A percentile compares a stretch with the other conserved stretches of the same genome.
Evolutionary conservation across 2,329 filamentous ascomycete genomes (phyloP).

Genomic region (Aspergillus sp.): DNA sequence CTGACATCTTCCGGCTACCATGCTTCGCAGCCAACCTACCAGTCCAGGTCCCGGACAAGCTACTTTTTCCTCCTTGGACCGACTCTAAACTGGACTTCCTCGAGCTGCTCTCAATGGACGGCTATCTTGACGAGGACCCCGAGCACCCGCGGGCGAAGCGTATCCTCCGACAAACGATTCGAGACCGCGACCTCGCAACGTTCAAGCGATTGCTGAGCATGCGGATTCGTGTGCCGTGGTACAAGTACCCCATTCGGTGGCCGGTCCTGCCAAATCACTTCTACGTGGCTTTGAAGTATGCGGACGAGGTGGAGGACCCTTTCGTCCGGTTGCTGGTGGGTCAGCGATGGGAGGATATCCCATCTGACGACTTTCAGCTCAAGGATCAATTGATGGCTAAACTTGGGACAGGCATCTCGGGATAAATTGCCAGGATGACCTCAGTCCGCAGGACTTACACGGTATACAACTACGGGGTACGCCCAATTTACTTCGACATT

Average conservation of each 20-base stretch:
- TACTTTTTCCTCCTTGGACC: constrained; percentile 43
- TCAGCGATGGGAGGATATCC: constrained; percentile 37
- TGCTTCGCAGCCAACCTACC: constrained; percentile 27
- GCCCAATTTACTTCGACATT: neutral
- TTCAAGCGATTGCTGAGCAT: constrained; percentile 36
- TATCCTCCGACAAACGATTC: constrained; percentile 37
- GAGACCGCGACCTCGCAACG: constrained; percentile 34
- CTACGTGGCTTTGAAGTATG: constrained; percentile 32
- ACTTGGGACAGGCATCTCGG: constrained; percentile 3
- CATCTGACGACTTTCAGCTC: constrained; percentile 20
- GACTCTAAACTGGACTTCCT: constrained; percentile 42
- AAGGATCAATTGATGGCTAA: constrained; percentile 29
- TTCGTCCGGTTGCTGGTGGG: constrained; percentile 37
- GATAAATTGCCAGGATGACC: neutral
- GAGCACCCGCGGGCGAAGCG: constrained; percentile 31
- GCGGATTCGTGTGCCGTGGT: constrained; percentile 33
- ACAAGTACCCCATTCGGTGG: constrained; percentile 36
- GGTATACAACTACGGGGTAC: neutral
- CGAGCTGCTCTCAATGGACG: constrained; percentile 36
- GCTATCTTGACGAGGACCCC: constrained; percentile 41
- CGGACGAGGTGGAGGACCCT: constrained; percentile 32
- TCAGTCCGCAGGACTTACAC: neutral
- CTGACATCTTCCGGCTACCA: constrained; percentile 40
- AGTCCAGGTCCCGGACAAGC: constrained; percentile 40
- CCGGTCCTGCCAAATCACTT: constrained; percentile 37